Base-by-base conservation (phyloP, 2,329 filamentous ascomycete genomes). In the Xylariaceae sp. region DNA sequence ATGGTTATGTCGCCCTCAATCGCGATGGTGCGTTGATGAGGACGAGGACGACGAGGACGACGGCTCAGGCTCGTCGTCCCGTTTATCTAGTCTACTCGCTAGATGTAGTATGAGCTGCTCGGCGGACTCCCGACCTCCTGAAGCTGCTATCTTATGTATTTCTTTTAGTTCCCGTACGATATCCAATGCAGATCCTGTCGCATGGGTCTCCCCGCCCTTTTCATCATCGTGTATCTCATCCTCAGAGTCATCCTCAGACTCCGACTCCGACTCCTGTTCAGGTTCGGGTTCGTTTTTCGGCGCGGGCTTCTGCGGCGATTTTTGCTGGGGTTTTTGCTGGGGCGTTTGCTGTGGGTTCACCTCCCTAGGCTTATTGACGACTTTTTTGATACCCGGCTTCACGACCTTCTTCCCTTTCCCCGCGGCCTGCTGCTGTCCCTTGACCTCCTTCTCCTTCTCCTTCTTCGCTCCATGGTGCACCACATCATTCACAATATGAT, bases 381-480 rank as follows among this genome's bases (percentile, higher is more conserved):
- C 23, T 30, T 30, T 30, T 30, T 30, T 30, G 2, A 30, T 30
- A 30, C 23, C 23, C 23, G 23, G 23, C 23, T 5, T 30, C 23
- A 30, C 61, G 11, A 34, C 41, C 37, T 56, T 52, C 52, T 64
- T 60, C 45, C 55, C 61, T 30, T 60, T 55, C n/a, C 2, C 17
- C 23, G 61, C 50, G 13, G 61, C 57, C 4, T 52, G 54, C n/a
- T 53, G 64, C 45, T 17, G 17, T 17, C 50, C 52, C 18, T 54
- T 53, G 1, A 55, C 60, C 57, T 55, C 58, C 4, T 55, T 58
- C 15, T 67, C 62, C 10, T 41, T 60, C 7, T 51, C 60, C 10
- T 69, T 66, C 47, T 37, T 50, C 6, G 60, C 58, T 17, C 57
- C 57, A 35, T 63, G 63, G 3, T 59, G 53, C 34, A 66, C 59